These are phyloP conservation scores for Torulaspora quercuum DNA, from an alignment of 805 yeast species.

Conservation along the genomic window DNA sequence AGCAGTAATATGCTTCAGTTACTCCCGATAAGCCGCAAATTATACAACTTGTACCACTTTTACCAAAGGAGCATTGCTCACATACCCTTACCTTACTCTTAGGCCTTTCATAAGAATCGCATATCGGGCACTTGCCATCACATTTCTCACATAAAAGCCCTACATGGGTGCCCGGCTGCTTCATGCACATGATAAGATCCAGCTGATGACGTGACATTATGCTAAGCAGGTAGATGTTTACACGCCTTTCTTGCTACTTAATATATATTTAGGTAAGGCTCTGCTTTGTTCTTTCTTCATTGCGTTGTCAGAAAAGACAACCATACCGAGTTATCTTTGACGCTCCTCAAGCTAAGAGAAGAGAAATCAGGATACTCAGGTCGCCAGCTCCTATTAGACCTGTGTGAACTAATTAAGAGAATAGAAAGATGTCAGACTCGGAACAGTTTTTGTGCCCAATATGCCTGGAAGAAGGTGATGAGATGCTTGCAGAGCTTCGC, in stretches of 20 bases:
- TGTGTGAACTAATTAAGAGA: no score
- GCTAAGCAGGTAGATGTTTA: no score
- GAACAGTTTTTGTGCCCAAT: constrained; percentile 48
- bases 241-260: no score
- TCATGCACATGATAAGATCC: constrained; percentile 78
- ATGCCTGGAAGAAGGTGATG: constrained; percentile 46
- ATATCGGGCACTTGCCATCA: constrained; percentile 87
- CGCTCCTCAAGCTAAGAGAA: no score
- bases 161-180: constrained; percentile 69
- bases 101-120: constrained; percentile 82
- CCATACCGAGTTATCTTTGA: no score
- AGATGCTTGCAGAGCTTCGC: constrained; percentile 30
- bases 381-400: no score
- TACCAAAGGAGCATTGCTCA: constrained; percentile 80
- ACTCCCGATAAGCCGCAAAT: constrained; percentile 64
- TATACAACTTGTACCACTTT: constrained; percentile 62
- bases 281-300: no score
- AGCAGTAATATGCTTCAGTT: constrained; percentile 75
- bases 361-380: no score
- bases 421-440: constrained; percentile 3
- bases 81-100: constrained; percentile 66
- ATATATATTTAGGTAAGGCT: no score
- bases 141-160: constrained; percentile 81
- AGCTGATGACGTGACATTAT: constrained; percentile 88
- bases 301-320: no score